Base-by-base conservation (phyloP, 495 filamentous ascomycete genomes). In the Neurospora sp. region DNA sequence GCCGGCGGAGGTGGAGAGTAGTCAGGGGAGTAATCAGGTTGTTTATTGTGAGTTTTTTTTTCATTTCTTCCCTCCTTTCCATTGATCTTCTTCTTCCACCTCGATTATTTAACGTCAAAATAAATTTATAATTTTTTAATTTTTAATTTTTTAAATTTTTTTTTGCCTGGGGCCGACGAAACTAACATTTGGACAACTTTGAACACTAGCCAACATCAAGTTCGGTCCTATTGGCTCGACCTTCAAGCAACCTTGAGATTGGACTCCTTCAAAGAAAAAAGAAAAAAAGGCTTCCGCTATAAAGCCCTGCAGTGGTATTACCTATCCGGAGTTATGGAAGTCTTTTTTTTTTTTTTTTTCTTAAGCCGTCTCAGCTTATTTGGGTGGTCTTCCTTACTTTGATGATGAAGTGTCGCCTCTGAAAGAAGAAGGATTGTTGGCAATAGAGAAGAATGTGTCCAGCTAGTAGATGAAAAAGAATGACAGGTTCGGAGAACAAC, bases 221-320 rank as follows among this genome's bases (percentile, higher is more conserved):
- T 87, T 89, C 76, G 90, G 90, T 22, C 86, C 88, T 69, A 86
- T 92, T 75, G 87, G 86, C 74, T 88, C 87, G 40, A 91, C 89
- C 75, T 89, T 88, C 78, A 76, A 75, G 70, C 70, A 72, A 59
- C 44, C 65, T 27, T 65, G 17, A 31, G 20, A 35, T 35, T 35
- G 10, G 9, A 20, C n/a, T 20, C 45, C 17, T 17, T 9, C n/a
- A 22, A 12, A 4, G 3, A 22, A 5, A 4, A 4, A 35, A 5
- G 3, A 1, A 27, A 12, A 53, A 20, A 17, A 8, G 9, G 8
- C n/a, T 22, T 45, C 17, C 20, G 45, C 10, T 27, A 14, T 14
- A 4, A 27, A 53, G 45, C 45, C 45, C 20, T 53, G 45, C 45
- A 53, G 20, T 10, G n/a, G 20, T 1, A 27, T 4, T 53, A 17